phyloP scores from a whole-genome alignment of 805 yeast species.

The Candida suzukii region DNA sequence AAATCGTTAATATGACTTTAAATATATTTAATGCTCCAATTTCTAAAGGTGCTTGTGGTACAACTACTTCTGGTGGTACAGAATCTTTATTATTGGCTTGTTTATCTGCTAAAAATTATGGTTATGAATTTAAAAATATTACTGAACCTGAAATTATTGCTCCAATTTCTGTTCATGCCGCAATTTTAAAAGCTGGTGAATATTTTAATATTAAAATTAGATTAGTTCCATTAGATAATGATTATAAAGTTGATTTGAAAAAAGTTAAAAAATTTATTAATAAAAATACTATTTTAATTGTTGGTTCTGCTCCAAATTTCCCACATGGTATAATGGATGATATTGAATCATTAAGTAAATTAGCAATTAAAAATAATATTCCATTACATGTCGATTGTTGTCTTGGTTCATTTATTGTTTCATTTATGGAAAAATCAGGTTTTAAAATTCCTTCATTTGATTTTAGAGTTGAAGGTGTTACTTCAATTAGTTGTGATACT shows the following conservation, averaged over 20 bases:
- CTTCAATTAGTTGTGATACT: slow-evolving; percentile 98
- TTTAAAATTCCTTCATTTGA: slow-evolving; percentile 56
- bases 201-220: slow-evolving; percentile 83
- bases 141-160: slow-evolving; percentile 79
- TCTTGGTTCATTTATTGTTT: slow-evolving; percentile 84
- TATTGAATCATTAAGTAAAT: slow-evolving; percentile 62
- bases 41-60: slow-evolving; percentile 53
- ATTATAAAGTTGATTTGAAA: slow-evolving; percentile 59
- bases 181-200: slow-evolving; percentile 85
- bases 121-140: slow-evolving; percentile 48
- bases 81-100: slow-evolving; percentile 86
- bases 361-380: too few relatives aligned
- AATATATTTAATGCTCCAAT: slow-evolving; percentile 81
- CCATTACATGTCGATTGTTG: slow-evolving; percentile 97
- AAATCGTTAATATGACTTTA: slow-evolving; percentile 87
- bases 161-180: slow-evolving; percentile 90
- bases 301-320: slow-evolving; percentile 94
- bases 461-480: slow-evolving; percentile 85
- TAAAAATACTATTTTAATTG: slow-evolving; percentile 71
- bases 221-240: slow-evolving; percentile 66
- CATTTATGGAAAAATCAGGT: slow-evolving; percentile 67
- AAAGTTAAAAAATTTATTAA: slow-evolving; percentile 64
- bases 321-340: slow-evolving; percentile 97
- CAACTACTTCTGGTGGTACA: slow-evolving; percentile 91
- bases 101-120: slow-evolving; percentile 80